phyloP scores from a whole-genome alignment of 805 yeast genomes.

The Candida corydali region DNA sequence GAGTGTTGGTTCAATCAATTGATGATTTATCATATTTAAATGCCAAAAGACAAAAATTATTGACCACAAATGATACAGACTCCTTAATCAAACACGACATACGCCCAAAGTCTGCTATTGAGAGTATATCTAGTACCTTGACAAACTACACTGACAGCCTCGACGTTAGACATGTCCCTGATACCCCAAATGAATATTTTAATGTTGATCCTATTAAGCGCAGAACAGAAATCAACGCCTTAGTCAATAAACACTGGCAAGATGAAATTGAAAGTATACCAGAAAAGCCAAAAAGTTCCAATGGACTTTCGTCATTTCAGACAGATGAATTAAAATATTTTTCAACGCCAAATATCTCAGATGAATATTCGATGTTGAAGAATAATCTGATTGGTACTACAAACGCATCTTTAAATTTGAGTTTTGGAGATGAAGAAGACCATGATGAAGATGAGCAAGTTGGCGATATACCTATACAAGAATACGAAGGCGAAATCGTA shows the following conservation, averaged over 20 bases:
- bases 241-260: constrained; percentile 6
- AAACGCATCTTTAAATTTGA: constrained; percentile 6
- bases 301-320: constrained; percentile 39
- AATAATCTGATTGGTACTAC: constrained; percentile 6
- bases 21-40: constrained; percentile 5
- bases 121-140: constrained; percentile 12
- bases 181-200: constrained; percentile 5
- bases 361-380: constrained; percentile 12
- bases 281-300: constrained; percentile 1
- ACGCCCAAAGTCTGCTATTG: constrained; percentile 6
- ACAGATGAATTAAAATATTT: constrained; percentile 19
- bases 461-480: constrained; percentile 3
- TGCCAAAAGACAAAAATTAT: constrained; percentile 5
- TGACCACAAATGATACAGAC: constrained; percentile 6
- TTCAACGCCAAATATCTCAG: constrained; percentile 19
- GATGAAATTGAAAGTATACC: constrained; percentile 7
- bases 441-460: constrained; percentile 12
- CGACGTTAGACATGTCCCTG: constrained; percentile 17
- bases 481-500: constrained; percentile 1
- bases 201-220: constrained; percentile 29
- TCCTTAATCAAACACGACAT: constrained; percentile 5
- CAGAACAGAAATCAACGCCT: constrained; percentile 1
- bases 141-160: constrained; percentile 15
- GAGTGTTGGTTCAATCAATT: constrained; percentile 9
- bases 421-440: constrained; percentile 8